phyloP scores from a whole-genome alignment of 371 early-diverging fungal species.

The Mortierella sp. region DNA sequence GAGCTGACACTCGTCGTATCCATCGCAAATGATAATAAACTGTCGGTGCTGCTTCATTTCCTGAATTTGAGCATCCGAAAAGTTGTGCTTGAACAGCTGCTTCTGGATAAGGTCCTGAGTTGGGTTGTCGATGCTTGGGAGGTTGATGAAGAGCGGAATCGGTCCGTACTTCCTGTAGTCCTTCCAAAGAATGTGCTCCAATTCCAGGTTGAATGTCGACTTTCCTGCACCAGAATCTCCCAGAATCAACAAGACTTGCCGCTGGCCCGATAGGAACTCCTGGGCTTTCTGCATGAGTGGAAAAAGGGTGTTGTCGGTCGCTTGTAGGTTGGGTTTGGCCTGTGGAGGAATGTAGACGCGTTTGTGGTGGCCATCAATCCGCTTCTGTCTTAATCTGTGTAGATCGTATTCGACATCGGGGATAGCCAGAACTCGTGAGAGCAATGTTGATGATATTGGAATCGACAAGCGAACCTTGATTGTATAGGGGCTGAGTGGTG shows the following conservation, averaged over 20 bases:
- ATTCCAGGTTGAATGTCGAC: neutral
- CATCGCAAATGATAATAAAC: neutral
- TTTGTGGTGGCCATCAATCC: neutral
- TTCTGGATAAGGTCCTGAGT: neutral
- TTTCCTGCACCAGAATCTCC: conserved; percentile 1
- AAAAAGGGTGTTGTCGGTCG: neutral
- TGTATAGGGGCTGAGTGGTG: neutral
- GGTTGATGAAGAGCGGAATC: neutral
- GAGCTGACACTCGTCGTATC: neutral
- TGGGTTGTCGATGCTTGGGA: neutral
- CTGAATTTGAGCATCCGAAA: neutral
- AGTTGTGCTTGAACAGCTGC: neutral
- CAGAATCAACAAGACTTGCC: neutral
- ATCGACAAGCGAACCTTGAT: neutral
- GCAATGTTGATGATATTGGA: neutral
- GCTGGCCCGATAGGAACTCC: neutral
- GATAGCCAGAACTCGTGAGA: neutral
- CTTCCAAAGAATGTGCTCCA: neutral
- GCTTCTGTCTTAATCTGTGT: neutral
- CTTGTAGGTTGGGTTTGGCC: neutral
- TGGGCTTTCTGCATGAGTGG: neutral
- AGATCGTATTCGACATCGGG: neutral
- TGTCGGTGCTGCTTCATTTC: neutral
- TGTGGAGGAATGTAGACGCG: neutral
- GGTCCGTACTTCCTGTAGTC: neutral